A percentile compares a stretch with the other conserved stretches of the same genome.
These are phyloP conservation scores for Microcyclosporella mali DNA, from an alignment of 2,329 filamentous ascomycete species.

Conservation along the genomic window DNA sequence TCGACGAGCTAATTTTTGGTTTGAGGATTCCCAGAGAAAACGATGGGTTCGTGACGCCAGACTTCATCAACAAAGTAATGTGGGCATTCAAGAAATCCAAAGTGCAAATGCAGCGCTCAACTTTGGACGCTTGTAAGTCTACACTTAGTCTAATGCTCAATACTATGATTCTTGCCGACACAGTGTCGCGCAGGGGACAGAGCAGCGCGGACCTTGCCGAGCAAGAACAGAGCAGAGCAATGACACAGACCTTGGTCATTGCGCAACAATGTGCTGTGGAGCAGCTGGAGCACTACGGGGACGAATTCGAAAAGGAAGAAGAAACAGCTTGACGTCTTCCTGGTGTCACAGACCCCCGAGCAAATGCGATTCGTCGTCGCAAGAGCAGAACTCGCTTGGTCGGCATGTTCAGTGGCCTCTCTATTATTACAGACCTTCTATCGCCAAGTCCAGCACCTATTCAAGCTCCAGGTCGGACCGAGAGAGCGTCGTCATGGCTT, in stretches of 20 bases:
- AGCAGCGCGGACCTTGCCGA: neutral
- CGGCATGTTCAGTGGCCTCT: slow-evolving; percentile 8
- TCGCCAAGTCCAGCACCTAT: neutral
- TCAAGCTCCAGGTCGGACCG: neutral
- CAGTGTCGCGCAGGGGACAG: neutral
- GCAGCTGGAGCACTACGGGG: slow-evolving; percentile 7
- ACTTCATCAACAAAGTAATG: slow-evolving; percentile 3
- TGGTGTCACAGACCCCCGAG: neutral
- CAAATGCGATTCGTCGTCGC: slow-evolving; percentile 1
- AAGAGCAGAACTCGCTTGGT: slow-evolving; percentile 2
- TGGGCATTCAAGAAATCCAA: slow-evolving; percentile 9
- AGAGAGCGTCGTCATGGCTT: slow-evolving; percentile 4
- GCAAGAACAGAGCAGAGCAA: slow-evolving; percentile 4
- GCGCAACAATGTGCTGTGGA: slow-evolving; percentile 7
- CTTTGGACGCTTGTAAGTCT: slow-evolving; percentile 8
- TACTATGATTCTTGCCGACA: slow-evolving; percentile 7
- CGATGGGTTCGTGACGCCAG: neutral
- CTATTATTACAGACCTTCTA: slow-evolving; percentile 3
- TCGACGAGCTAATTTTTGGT: neutral
- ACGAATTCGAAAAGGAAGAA: slow-evolving; percentile 6
- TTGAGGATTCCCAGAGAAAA: neutral
- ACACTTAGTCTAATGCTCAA: slow-evolving; percentile 5
- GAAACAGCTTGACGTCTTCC: slow-evolving; percentile 2
- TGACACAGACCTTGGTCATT: slow-evolving; percentile 6
- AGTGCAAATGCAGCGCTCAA: slow-evolving; percentile 3